Evolutionary conservation across 169 alveolate genomes (phyloP).

Genomic region (Perkinsus olseni): DNA sequence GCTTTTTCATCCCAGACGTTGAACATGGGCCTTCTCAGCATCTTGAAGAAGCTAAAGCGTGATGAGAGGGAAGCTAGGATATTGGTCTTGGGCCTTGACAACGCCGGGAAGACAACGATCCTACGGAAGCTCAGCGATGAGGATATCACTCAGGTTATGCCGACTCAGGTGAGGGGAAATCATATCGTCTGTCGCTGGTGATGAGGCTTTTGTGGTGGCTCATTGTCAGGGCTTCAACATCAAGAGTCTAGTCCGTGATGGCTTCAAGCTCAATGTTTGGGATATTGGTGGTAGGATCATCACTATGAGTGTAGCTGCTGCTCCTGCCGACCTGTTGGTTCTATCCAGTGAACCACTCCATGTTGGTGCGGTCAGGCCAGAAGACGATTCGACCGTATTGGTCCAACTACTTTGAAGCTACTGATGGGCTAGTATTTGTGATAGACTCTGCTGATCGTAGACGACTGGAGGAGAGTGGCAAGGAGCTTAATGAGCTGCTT

Average conservation of each 20-base stretch:
- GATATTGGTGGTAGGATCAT: constrained; percentile 54
- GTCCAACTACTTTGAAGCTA: constrained; percentile 73
- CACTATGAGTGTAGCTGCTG: neutral
- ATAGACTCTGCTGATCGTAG: constrained; percentile 73
- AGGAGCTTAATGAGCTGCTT: constrained; percentile 59
- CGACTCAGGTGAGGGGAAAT: constrained; percentile 23
- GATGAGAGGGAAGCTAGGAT: constrained; percentile 74
- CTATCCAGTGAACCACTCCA: no score
- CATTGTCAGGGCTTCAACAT: constrained; percentile 62
- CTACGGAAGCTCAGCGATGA: constrained; percentile 73
- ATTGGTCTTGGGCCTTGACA: constrained; percentile 75
- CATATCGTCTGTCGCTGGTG: no score
- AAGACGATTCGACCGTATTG: constrained; percentile 72
- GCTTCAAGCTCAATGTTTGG: constrained; percentile 73
- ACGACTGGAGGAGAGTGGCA: constrained; percentile 64
- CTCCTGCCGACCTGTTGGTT: no score
- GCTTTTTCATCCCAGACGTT: neutral
- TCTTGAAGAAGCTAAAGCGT: constrained; percentile 62
- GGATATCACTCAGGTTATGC: constrained; percentile 61
- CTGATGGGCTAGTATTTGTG: constrained; percentile 74
- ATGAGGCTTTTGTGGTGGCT: neutral
- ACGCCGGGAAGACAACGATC: constrained; percentile 84
- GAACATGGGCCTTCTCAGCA: constrained; percentile 61
- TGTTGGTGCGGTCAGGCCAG: constrained; percentile 53
- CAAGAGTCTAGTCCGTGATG: constrained; percentile 63